phyloP scores from a whole-genome alignment of 2,329 filamentous ascomycete genomes.

The Colletotrichum shisoi region DNA sequence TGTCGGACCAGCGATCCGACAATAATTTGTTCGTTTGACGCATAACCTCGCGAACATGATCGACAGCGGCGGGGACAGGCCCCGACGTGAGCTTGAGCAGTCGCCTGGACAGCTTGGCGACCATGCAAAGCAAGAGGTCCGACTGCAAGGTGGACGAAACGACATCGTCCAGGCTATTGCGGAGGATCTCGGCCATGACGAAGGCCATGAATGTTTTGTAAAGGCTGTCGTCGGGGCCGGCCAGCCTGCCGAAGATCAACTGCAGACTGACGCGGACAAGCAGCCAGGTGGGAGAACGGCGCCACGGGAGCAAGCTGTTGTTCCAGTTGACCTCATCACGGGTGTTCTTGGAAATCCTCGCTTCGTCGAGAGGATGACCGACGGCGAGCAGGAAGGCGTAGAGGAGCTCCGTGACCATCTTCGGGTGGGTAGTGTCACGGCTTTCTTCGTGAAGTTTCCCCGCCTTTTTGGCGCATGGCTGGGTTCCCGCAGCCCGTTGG shows the following conservation, averaged over 20 bases:
- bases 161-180: constrained; percentile 34
- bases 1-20: neutral
- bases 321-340: constrained; percentile 63
- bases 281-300: constrained; percentile 63
- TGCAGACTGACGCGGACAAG: constrained; percentile 62
- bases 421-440: constrained; percentile 59
- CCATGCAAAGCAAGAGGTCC: constrained; percentile 52
- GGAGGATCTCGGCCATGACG: constrained; percentile 52
- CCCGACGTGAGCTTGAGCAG: constrained; percentile 51
- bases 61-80: neutral
- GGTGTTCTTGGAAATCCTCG: constrained; percentile 59
- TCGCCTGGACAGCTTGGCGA: constrained; percentile 55
- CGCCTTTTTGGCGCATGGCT: constrained; percentile 50
- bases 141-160: constrained; percentile 26
- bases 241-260: constrained; percentile 33
- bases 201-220: constrained; percentile 64
- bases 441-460: constrained; percentile 49
- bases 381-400: constrained; percentile 51
- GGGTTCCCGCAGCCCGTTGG: constrained; percentile 41
- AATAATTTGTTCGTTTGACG: constrained; percentile 2
- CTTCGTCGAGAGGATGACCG: constrained; percentile 44
- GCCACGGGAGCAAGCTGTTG: constrained; percentile 52
- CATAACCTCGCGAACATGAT: neutral
- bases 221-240: constrained; percentile 31
- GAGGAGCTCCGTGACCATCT: constrained; percentile 60